Evolutionary conservation across 495 filamentous ascomycete genomes (phyloP).

Genomic region (Echria macrotheca): DNA sequence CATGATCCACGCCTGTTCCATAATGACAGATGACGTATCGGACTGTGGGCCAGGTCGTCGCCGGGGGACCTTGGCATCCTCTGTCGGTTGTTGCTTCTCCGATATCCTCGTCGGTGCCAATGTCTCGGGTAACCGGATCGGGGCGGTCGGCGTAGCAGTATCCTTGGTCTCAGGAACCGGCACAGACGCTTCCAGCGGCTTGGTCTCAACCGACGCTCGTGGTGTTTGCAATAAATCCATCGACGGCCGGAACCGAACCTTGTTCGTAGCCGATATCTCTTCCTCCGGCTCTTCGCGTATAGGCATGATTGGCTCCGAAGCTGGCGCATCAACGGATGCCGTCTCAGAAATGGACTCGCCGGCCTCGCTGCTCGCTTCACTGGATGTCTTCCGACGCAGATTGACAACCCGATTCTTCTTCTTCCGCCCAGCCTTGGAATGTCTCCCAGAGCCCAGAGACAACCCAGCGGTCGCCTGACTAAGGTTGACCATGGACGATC

Average conservation of each 20-base stretch:
- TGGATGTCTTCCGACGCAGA: constrained; percentile 59
- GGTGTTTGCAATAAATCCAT: constrained; percentile 20
- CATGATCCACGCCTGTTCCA: constrained; percentile 84
- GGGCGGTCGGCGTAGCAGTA: neutral
- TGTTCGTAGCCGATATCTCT: constrained; percentile 42
- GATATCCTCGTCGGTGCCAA: neutral
- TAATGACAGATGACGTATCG: constrained; percentile 50
- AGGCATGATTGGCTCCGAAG: constrained; percentile 45
- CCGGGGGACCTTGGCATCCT: constrained; percentile 14
- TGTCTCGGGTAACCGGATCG: neutral
- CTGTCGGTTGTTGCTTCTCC: constrained; percentile 7
- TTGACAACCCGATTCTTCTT: constrained; percentile 95
- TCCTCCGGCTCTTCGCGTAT: constrained; percentile 52
- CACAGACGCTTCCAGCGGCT: constrained; percentile 14
- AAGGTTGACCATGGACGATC: constrained; percentile 42
- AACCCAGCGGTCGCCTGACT: constrained; percentile 55
- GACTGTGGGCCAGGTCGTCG: constrained; percentile 19
- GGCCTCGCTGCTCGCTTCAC: constrained; percentile 46
- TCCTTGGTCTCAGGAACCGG: constrained; percentile 8
- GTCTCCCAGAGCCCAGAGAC: constrained; percentile 56
- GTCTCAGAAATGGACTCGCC: constrained; percentile 37
- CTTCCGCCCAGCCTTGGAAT: constrained; percentile 65
- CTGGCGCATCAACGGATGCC: constrained; percentile 32
- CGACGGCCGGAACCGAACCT: constrained; percentile 34
- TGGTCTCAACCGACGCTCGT: constrained; percentile 20